Conservation (phyloP, 208 protist species). For the Porcisia hertigi region DNA sequence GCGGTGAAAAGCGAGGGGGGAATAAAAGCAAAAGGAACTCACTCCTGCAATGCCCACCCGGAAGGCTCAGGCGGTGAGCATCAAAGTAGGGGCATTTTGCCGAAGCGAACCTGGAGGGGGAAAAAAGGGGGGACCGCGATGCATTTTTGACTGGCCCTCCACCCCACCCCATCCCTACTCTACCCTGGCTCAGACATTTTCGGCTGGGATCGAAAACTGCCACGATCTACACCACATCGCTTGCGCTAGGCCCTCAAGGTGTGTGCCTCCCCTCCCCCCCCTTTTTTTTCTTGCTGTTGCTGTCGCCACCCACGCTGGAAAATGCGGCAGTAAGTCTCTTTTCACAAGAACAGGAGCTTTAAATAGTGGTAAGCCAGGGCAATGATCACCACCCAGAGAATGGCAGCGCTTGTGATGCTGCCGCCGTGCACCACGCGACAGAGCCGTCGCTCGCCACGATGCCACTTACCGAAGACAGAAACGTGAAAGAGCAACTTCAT, state of each 20-base stretch:
- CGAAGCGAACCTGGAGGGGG: neutral
- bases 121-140: neutral
- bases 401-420: slow-evolving; percentile 35
- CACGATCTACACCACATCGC: neutral
- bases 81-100: neutral
- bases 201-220: neutral
- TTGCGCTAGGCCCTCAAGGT: too few species aligned
- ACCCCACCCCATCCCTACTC: neutral
- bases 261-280: neutral
- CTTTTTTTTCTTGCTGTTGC: neutral
- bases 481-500: slow-evolving; percentile 98
- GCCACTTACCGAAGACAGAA: slow-evolving; percentile 92
- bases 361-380: slow-evolving; percentile 94
- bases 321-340: neutral
- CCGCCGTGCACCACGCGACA: slow-evolving; percentile 53
- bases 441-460: slow-evolving; percentile 35
- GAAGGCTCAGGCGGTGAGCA: neutral
- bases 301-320: neutral
- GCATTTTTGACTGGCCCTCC: too few species aligned
- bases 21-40: neutral
- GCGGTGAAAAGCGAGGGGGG: neutral
- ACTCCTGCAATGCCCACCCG: neutral
- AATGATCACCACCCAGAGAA: slow-evolving; percentile 39
- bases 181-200: neutral
- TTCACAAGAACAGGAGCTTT: slow-evolving; percentile 65